phyloP scores from a whole-genome alignment of 148 eudicot species.

The Chenopodium suecicum region DNA sequence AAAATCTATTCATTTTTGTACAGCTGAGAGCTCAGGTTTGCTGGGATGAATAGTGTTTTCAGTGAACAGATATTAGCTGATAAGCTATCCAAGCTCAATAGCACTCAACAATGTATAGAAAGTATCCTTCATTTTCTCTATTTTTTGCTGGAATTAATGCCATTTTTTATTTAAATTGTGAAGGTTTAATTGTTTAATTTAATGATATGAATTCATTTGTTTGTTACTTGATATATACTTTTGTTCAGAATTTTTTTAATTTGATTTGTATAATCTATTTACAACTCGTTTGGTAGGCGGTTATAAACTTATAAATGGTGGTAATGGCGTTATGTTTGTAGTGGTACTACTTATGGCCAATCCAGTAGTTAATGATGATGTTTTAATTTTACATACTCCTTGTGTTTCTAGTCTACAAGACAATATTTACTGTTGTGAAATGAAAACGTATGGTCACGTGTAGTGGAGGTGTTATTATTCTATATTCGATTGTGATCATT shows the following conservation, averaged over 20 bases:
- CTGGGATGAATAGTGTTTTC: slow-evolving; percentile 85
- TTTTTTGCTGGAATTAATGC: neutral
- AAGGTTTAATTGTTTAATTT: neutral
- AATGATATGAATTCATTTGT: slow-evolving; percentile 13
- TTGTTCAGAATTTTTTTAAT: neutral
- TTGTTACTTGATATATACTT: neutral
- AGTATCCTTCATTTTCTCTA: slow-evolving; percentile 58
- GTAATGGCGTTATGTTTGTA: too few species aligned
- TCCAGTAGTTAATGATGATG: slow-evolving; percentile 4
- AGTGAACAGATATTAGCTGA: slow-evolving; percentile 76
- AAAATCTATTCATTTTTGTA: neutral
- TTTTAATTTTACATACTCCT: neutral
- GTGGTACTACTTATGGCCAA: neutral
- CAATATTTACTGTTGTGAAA: neutral
- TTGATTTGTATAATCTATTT: too few species aligned
- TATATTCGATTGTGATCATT: neutral
- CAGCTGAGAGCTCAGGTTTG: neutral
- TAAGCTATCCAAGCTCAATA: slow-evolving; percentile 89
- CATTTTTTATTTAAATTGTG: neutral
- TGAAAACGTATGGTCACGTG: neutral
- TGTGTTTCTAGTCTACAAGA: neutral
- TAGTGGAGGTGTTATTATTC: neutral
- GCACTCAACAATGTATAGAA: slow-evolving; percentile 87
- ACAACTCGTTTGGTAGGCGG: too few species aligned
- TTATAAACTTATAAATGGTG: too few species aligned